Evolutionary conservation across 768 basidiomycete species (phyloP).

Genomic region (Boletus rufocinnamomeus): DNA sequence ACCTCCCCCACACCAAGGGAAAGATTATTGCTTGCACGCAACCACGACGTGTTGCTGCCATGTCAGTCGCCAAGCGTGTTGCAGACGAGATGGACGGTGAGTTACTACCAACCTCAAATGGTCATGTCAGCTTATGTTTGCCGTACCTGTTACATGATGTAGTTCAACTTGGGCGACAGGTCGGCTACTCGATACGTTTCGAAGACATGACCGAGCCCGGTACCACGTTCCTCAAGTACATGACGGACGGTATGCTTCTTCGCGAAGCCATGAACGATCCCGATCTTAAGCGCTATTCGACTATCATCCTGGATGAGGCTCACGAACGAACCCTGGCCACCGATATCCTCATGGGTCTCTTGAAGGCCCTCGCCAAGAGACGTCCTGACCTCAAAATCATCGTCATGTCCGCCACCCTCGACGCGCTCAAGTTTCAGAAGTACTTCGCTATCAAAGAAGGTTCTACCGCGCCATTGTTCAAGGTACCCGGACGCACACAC

Average conservation of each 20-base stretch:
- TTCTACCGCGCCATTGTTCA: slow-evolving; percentile 73
- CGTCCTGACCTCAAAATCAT: slow-evolving; percentile 94
- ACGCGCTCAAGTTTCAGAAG: slow-evolving; percentile 94
- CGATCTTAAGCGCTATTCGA: slow-evolving; percentile 84
- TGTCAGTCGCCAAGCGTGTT: slow-evolving; percentile 98
- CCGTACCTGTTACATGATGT: slow-evolving; percentile 9
- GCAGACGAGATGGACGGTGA: slow-evolving; percentile 98
- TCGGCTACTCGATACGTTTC: slow-evolving; percentile 98
- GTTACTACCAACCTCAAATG: slow-evolving; percentile 30
- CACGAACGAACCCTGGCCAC: slow-evolving; percentile 98
- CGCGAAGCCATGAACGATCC: slow-evolving; percentile 98
- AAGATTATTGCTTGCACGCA: slow-evolving; percentile 97
- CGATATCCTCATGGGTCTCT: slow-evolving; percentile 96
- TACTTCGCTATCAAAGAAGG: slow-evolving; percentile 67
- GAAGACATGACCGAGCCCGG: slow-evolving; percentile 83
- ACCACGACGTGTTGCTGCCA: slow-evolving; percentile 93
- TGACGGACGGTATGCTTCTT: slow-evolving; percentile 99
- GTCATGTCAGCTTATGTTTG: slow-evolving; percentile 5
- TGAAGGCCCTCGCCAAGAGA: slow-evolving; percentile 80
- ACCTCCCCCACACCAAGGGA: slow-evolving; percentile 85
- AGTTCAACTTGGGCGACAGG: slow-evolving; percentile 93
- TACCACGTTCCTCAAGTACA: slow-evolving; percentile 96
- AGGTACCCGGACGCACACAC: slow-evolving; percentile 91
- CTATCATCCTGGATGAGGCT: slow-evolving; percentile 98
- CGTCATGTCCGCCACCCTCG: slow-evolving; percentile 97